Base-by-base conservation (phyloP, 768 basidiomycete species). In the Dacryopinax spathularia region DNA sequence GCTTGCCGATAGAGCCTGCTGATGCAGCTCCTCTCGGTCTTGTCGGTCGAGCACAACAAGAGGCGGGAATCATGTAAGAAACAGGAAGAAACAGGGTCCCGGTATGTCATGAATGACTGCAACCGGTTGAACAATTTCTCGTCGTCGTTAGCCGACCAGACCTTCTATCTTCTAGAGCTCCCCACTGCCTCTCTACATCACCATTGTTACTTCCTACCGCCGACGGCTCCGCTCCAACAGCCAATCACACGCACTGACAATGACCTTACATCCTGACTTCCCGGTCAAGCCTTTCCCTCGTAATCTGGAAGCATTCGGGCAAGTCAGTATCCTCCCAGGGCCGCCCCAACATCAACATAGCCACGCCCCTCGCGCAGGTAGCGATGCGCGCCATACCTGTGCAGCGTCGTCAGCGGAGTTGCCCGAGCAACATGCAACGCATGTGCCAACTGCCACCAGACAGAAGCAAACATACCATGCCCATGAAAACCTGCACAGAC, bases 291-390 rank as follows among this genome's bases (percentile, higher is more conserved):
- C 73, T 63, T 61, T 72, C 70, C 13, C 33, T 62, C 12, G 71
- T 72, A 2, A 71, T 67, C 62, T 71, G 65, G 48, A 74, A 73
- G 60, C 71, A 72, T 60, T 73, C 72, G 31, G 73, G 73, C n/a
- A 74, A 65, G 1, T 69, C 67, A 0, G 72, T 73, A 13, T 66
- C 65, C 7, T 59, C 65, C 72, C 72, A 74, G 12, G 66, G n/a
- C 18, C 31, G 68, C 6, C 73, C 73, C 18, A 66, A 66, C 13
- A 73, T 68, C 6, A 74, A 33, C 29, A 66, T 64, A 13, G 71
- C 73, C 1, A 73, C 63, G 12, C 70, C 73, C 1, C 64, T 65
- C 20, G 72, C 64, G 35, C 62, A 63, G n/a, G 69, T 69, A 62
- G 67, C 65, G 63, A 69, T 69, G 31, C 69, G 60, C 15, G 68